Evolutionary conservation across 202 grass and related monocot genomes (phyloP).

Genomic region (Hordeum pubiflorum): DNA sequence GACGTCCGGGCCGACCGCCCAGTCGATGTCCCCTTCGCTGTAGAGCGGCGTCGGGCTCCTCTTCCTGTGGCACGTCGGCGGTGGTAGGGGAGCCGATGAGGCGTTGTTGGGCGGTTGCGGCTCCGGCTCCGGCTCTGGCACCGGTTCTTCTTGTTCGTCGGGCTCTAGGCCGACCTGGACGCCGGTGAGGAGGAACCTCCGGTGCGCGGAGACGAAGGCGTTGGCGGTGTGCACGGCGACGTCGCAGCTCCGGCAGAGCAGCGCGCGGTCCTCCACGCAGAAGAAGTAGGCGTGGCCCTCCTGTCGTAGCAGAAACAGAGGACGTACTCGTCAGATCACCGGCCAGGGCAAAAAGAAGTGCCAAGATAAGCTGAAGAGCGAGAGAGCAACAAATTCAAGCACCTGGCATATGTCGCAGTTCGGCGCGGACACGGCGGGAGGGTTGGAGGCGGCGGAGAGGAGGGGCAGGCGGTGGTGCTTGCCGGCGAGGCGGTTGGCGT

Average conservation of each 20-base stretch:
- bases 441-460: slow-evolving; percentile 6
- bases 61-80: slow-evolving; percentile 14
- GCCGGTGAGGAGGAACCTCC: slow-evolving; percentile 85
- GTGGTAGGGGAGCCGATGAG: neutral
- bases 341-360: neutral
- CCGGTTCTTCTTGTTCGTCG: slow-evolving; percentile 3
- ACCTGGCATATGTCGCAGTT: slow-evolving; percentile 99
- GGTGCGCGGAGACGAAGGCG: slow-evolving; percentile 69
- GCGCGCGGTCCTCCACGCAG: slow-evolving; percentile 88
- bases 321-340: neutral
- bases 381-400: neutral
- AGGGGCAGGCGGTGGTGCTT: slow-evolving; percentile 82
- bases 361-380: neutral
- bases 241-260: slow-evolving; percentile 89
- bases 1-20: slow-evolving; percentile 18
- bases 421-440: slow-evolving; percentile 14
- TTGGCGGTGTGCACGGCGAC: slow-evolving; percentile 75
- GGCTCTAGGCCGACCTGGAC: slow-evolving; percentile 75
- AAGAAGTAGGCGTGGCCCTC: slow-evolving; percentile 89
- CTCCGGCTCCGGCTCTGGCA: neutral
- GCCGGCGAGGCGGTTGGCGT: slow-evolving; percentile 82
- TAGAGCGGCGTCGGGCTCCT: slow-evolving; percentile 35
- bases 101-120: neutral
- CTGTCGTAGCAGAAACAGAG: slow-evolving; percentile 26
- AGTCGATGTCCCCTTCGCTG: slow-evolving; percentile 36